Conservation (phyloP, 2,329 filamentous ascomycete species). For the Setomelanomma holmii region DNA sequence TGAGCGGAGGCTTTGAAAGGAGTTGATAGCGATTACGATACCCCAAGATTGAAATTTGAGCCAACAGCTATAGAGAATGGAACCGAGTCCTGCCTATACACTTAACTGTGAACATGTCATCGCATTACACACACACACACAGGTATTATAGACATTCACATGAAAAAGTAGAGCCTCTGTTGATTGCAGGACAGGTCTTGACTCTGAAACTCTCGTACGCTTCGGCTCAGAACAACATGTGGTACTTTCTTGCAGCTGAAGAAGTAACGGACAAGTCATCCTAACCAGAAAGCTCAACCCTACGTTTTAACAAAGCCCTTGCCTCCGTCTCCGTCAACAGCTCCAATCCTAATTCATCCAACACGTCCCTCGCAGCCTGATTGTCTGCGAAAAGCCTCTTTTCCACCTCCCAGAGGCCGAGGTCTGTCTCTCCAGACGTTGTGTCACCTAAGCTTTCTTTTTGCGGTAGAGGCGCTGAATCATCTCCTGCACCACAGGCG, state of each 20-base stretch:
- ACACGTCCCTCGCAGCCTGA: conserved; percentile 56
- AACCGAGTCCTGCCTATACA: too few relatives aligned
- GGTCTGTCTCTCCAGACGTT: conserved; percentile 16
- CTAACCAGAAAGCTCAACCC: conserved; percentile 64
- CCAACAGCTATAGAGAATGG: too few relatives aligned
- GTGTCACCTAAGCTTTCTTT: conserved; percentile 21
- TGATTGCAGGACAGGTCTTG: too few relatives aligned
- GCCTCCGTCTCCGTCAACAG: conserved; percentile 69
- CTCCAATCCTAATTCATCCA: conserved; percentile 69
- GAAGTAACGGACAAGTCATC: background rate
- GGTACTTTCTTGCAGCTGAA: background rate
- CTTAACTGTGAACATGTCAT: too few relatives aligned
- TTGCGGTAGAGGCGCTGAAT: conserved; percentile 16
- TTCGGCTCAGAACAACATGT: too few relatives aligned
- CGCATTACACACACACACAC: too few relatives aligned
- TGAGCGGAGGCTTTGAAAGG: background rate
- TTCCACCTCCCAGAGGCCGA: conserved; percentile 56
- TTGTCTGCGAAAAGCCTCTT: conserved; percentile 56
- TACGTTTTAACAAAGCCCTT: conserved; percentile 69
- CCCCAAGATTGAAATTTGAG: background rate
- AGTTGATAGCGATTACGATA: background rate
- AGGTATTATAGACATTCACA: too few relatives aligned
- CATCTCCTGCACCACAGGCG: conserved; percentile 24
- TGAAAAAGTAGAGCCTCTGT: too few relatives aligned
- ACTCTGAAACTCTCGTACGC: background rate